Evolutionary conservation across 768 basidiomycete genomes (phyloP).

Genomic region (Polyporus arcularius): DNA sequence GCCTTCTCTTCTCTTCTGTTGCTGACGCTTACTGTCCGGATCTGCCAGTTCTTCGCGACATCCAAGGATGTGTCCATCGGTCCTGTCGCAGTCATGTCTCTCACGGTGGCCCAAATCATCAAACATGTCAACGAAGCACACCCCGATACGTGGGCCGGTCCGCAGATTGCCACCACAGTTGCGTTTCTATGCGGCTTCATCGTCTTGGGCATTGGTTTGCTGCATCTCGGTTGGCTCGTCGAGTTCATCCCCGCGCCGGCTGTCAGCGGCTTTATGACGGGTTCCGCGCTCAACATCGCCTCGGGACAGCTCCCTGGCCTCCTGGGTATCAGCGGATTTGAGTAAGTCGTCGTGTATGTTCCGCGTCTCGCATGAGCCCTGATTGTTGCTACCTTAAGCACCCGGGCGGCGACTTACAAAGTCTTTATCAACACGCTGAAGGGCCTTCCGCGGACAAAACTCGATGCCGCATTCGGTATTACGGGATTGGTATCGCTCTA

Average conservation of each 20-base stretch:
- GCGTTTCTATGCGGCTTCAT: conserved; percentile 91
- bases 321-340: conserved; percentile 82
- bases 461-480: conserved; percentile 90
- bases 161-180: conserved; percentile 81
- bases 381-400: conserved; percentile 46
- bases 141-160: conserved; percentile 58
- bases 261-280: conserved; percentile 92
- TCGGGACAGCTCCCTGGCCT: conserved; percentile 85
- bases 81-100: conserved; percentile 96
- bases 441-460: conserved; percentile 61
- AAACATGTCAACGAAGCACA: conserved; percentile 53
- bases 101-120: conserved; percentile 82
- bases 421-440: conserved; percentile 94
- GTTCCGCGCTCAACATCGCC: conserved; percentile 88
- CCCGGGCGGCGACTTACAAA: conserved; percentile 76
- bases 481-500: conserved; percentile 72
- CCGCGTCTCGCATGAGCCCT: conserved; percentile 8
- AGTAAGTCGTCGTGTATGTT: conserved; percentile 46
- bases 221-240: conserved; percentile 91
- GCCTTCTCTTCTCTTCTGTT: conserved; percentile 1
- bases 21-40: neutral
- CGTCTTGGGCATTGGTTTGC: conserved; percentile 82
- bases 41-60: conserved; percentile 82
- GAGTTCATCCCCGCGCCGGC: conserved; percentile 90
- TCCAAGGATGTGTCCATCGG: conserved; percentile 98